Evolutionary conservation across 768 basidiomycete genomes (phyloP), one percentile per base, ranked within the genome.

Genomic region (Suillus weaverae): DNA sequence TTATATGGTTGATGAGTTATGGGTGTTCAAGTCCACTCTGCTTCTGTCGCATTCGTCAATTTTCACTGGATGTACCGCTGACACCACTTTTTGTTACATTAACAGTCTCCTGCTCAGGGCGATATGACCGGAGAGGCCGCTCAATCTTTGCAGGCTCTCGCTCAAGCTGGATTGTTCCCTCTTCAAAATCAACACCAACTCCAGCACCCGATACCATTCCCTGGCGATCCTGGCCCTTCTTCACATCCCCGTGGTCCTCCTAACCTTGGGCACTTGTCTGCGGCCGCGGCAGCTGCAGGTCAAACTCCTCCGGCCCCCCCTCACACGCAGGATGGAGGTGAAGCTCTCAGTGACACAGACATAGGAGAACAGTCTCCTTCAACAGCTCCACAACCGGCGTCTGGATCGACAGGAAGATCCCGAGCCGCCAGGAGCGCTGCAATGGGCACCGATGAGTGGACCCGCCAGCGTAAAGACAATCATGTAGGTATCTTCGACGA

Each of bases 371-470:
- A 76, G 39, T 22, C 70, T 14, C 2, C 51, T 51, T 62, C 74
- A 50, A 26, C 64, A 16, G 61, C 78, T 8, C 80, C 14, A 60
- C 76, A 8, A 62, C 77, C 8, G 61, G 74, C 9, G 54, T 74
- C 16, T 73, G 74, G 14, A 74, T 77, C 10, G 2, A 20, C 57
- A 6, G 80, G 81, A 5, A 78, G 85, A 32, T 73, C 78, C 9
- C 78, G 86, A n/a, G 81, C 85, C 4, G 81, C 81, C n/a, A 80
- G 86, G 41, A 82, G 79, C 50, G 82, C 88, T 9, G 80, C 85
- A 0, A 88, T 90, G 84, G 88, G 88, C 0, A 85, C 84, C 51
- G 90, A 91, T 61, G 91, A 92, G 71, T 93, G 91, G 91, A 86
- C 84, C 38, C 82, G 89, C 65, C 88, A 90, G 70, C 81, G 91